Evolutionary conservation across 2,329 filamentous ascomycete genomes (phyloP).

Genomic region (Curvularia verruculosa): DNA sequence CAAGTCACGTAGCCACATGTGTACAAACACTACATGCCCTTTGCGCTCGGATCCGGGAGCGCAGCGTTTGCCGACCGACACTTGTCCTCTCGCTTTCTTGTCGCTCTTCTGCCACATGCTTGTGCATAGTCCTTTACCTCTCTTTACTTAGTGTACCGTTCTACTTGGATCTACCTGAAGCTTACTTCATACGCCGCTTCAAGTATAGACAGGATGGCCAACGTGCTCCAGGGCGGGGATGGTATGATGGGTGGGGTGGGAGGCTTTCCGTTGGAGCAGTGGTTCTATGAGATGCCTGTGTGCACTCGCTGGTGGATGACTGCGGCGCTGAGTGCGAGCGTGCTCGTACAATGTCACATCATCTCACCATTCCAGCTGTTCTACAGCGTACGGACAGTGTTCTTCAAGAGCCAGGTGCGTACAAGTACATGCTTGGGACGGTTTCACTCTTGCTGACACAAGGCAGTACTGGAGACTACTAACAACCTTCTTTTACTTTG

Average conservation of each 20-base stretch:
- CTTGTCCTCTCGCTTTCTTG: conserved; percentile 19
- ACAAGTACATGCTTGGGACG: background rate
- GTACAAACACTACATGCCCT: conserved; percentile 1
- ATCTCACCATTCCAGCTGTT: conserved; percentile 94
- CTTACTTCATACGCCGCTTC: background rate
- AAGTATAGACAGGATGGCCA: conserved; percentile 49
- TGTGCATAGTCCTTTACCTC: background rate
- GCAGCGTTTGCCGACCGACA: conserved; percentile 6
- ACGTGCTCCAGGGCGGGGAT: conserved; percentile 51
- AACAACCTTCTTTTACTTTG: conserved; percentile 97
- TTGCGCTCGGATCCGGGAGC: conserved; percentile 6
- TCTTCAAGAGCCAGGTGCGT: conserved; percentile 85
- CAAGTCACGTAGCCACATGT: conserved; percentile 39
- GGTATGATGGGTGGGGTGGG: conserved; percentile 60
- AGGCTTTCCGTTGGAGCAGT: conserved; percentile 85
- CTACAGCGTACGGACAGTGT: conserved; percentile 93
- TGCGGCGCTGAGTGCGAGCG: conserved; percentile 83
- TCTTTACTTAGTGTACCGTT: background rate
- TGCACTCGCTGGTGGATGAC: conserved; percentile 98
- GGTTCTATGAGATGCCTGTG: conserved; percentile 98
- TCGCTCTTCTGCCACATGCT: background rate
- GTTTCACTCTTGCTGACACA: conserved; percentile 8
- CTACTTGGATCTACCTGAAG: background rate
- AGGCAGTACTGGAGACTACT: conserved; percentile 94
- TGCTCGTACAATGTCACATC: conserved; percentile 90